A percentile compares a stretch with the other conserved stretches of the same genome.
Evolutionary conservation across 2,329 filamentous ascomycete genomes (phyloP).

Genomic region (Exophiala aquamarina): DNA sequence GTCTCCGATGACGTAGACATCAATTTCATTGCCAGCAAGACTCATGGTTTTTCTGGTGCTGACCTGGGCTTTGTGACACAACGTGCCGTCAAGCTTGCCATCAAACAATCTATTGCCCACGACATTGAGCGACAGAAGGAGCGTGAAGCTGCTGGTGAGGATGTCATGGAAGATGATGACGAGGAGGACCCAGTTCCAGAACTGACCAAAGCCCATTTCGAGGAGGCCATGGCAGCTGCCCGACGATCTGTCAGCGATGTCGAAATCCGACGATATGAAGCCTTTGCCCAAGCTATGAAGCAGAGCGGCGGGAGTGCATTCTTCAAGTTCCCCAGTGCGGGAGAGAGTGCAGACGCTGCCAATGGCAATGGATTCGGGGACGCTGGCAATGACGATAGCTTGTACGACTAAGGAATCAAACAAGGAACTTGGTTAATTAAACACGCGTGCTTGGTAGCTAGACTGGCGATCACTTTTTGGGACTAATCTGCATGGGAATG

Average conservation of each 20-base stretch:
- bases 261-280: conserved; percentile 97
- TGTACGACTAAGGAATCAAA: conserved; percentile 75
- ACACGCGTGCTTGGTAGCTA: conserved; percentile 3
- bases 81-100: conserved; percentile 97
- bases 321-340: conserved; percentile 86
- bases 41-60: conserved; percentile 98
- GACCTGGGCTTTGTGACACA: conserved; percentile 99
- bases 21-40: conserved; percentile 90
- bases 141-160: conserved; percentile 80
- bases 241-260: conserved; percentile 93
- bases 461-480: conserved; percentile 1
- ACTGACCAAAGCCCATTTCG: conserved; percentile 94
- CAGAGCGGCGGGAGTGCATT: conserved; percentile 91
- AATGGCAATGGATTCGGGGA: conserved; percentile 68
- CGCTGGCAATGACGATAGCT: conserved; percentile 90
- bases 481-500: no score
- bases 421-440: neutral
- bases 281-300: conserved; percentile 99
- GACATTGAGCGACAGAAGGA: conserved; percentile 91
- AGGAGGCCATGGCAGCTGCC: conserved; percentile 96
- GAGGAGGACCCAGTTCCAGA: conserved; percentile 91
- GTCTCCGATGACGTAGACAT: conserved; percentile 85
- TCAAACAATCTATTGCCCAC: conserved; percentile 88
- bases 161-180: conserved; percentile 76
- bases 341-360: conserved; percentile 51